These are phyloP conservation scores for Colletotrichum lindemuthianum DNA, from an alignment of 2,329 filamentous ascomycete genomes.

Conservation along the genomic window DNA sequence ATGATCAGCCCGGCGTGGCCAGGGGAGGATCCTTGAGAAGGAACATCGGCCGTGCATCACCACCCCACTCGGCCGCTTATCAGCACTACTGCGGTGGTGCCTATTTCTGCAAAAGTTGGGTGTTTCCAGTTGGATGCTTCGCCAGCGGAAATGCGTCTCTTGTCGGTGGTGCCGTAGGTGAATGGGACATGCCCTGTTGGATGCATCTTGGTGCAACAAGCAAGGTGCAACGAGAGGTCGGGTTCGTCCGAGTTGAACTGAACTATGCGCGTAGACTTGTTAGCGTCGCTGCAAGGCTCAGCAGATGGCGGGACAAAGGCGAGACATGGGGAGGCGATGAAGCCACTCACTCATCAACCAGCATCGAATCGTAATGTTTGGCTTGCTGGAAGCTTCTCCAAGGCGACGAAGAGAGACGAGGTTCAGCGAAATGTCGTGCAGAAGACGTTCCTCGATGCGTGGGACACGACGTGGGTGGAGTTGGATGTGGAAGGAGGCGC, in stretches of 20 bases:
- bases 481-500: not conserved
- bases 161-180: not conserved
- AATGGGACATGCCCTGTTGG: slow-evolving; percentile 1
- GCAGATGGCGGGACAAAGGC: slow-evolving; percentile 2
- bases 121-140: too few species aligned
- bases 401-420: not conserved
- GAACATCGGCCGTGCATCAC: slow-evolving; percentile 4
- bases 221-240: not conserved
- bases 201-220: slow-evolving; percentile 1
- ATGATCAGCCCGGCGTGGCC: slow-evolving; percentile 8
- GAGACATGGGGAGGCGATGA: not conserved
- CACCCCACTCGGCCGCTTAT: slow-evolving; percentile 6
- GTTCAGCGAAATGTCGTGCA: slow-evolving; percentile 8
- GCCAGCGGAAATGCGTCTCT: not conserved
- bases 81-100: slow-evolving; percentile 14
- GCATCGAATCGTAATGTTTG: too few species aligned
- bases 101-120: not conserved
- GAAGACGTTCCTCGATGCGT: not conserved
- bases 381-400: not conserved
- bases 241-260: not conserved
- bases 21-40: slow-evolving; percentile 10
- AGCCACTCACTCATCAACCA: slow-evolving; percentile 1
- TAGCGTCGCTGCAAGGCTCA: slow-evolving; percentile 12
- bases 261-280: not conserved
- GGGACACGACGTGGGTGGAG: not conserved